These are phyloP conservation scores for Blepharisma undulans DNA, from an alignment of 169 alveolate species.

Conservation along the genomic window DNA sequence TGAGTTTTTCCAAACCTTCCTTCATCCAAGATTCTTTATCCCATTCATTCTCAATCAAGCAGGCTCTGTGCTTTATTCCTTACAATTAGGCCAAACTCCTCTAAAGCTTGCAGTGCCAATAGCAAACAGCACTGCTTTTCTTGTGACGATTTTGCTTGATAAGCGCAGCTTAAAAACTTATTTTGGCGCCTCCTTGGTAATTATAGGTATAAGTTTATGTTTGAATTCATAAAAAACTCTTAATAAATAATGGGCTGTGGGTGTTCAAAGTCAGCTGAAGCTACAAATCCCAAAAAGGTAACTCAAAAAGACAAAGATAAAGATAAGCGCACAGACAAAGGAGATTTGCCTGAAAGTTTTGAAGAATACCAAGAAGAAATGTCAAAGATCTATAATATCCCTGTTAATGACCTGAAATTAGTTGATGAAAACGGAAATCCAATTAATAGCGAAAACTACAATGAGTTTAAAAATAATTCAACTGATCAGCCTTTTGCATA, in stretches of 20 bases:
- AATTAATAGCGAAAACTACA: background rate
- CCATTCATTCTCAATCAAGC: constrained; percentile 29
- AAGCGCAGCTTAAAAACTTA: background rate
- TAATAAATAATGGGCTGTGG: constrained; percentile 20
- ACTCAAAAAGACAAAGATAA: background rate
- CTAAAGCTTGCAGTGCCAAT: constrained; percentile 33
- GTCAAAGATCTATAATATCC: background rate
- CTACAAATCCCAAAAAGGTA: background rate
- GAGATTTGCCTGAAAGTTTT: background rate
- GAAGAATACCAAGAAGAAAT: background rate
- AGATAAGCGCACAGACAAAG: background rate
- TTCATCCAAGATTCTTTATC: constrained; percentile 23
- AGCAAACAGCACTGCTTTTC: constrained; percentile 7
- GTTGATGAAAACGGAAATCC: background rate
- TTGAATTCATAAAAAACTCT: background rate
- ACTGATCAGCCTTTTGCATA: background rate
- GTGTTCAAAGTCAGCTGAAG: background rate
- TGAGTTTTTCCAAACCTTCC: constrained; percentile 10
- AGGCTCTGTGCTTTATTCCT: constrained; percentile 9
- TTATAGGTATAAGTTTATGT: background rate
- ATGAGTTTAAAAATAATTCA: background rate
- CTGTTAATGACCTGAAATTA: background rate
- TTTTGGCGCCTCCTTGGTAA: constrained; percentile 20
- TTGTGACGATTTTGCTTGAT: background rate
- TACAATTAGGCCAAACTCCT: constrained; percentile 15